These are phyloP conservation scores for Yamadazyma conglobata DNA, from an alignment of 1,139 yeast genomes.

Conservation along the genomic window DNA sequence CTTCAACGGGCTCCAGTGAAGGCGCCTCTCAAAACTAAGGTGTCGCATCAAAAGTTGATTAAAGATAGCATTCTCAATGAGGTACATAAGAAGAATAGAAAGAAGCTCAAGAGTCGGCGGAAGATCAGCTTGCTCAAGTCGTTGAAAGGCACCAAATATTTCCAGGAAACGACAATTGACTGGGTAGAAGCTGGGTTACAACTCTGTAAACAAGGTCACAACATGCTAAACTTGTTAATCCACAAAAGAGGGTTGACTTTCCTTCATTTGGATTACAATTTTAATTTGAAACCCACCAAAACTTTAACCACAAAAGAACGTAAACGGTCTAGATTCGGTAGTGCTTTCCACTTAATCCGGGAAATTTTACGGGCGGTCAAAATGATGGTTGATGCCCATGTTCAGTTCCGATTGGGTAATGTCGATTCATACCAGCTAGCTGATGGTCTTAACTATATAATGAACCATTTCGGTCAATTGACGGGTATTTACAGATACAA, in stretches of 20 bases:
- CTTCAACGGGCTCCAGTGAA: constrained; percentile 59
- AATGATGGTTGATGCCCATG: constrained; percentile 88
- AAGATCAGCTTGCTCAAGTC: constrained; percentile 63
- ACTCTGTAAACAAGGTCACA: constrained; percentile 88
- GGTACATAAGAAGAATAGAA: constrained; percentile 42
- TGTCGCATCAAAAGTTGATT: constrained; percentile 83
- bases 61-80: constrained; percentile 74
- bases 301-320: constrained; percentile 96
- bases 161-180: constrained; percentile 87
- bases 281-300: constrained; percentile 93
- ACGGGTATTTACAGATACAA: constrained; percentile 97
- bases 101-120: constrained; percentile 31
- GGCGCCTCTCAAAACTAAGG: constrained; percentile 70
- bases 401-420: constrained; percentile 84
- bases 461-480: constrained; percentile 91
- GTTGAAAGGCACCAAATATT: constrained; percentile 76
- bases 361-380: constrained; percentile 82
- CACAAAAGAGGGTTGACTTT: constrained; percentile 92
- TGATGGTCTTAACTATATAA: constrained; percentile 85
- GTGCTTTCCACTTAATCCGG: constrained; percentile 90
- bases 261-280: constrained; percentile 90
- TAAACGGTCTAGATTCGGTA: constrained; percentile 92
- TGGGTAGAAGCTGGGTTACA: constrained; percentile 99
- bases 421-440: constrained; percentile 93
- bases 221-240: constrained; percentile 84